These are phyloP conservation scores for Trypanosoma platydactyli DNA, from an alignment of 208 protist species.

Conservation along the genomic window DNA sequence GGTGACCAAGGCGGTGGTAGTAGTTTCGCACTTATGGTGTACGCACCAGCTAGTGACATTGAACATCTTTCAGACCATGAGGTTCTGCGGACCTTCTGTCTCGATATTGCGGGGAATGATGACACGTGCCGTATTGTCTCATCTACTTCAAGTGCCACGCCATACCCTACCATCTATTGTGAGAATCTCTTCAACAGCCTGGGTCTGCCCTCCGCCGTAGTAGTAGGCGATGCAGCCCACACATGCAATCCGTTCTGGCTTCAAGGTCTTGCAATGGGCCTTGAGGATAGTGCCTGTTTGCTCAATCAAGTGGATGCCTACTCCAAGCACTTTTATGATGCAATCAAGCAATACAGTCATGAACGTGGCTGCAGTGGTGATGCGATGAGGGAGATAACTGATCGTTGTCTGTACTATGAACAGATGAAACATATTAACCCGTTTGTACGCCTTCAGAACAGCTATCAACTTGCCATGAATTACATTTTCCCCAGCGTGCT, in stretches of 20 bases:
- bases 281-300: slow-evolving; percentile 79
- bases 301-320: slow-evolving; percentile 87
- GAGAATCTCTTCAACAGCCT: slow-evolving; percentile 88
- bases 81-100: slow-evolving; percentile 36
- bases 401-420: slow-evolving; percentile 85
- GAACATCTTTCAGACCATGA: slow-evolving; percentile 42
- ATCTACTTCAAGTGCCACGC: slow-evolving; percentile 17
- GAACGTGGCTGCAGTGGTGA: slow-evolving; percentile 84
- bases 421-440: slow-evolving; percentile 80
- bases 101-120: slow-evolving; percentile 25
- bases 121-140: slow-evolving; percentile 8
- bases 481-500: slow-evolving; percentile 44
- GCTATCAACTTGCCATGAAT: slow-evolving; percentile 80
- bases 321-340: slow-evolving; percentile 86
- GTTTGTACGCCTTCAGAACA: slow-evolving; percentile 75
- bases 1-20: slow-evolving; percentile 11
- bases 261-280: slow-evolving; percentile 74
- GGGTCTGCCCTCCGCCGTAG: slow-evolving; percentile 78
- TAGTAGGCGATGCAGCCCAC: slow-evolving; percentile 84
- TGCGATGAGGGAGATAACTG: slow-evolving; percentile 79
- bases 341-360: slow-evolving; percentile 83
- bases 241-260: slow-evolving; percentile 86
- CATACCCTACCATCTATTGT: slow-evolving; percentile 79
- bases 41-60: slow-evolving; percentile 65
- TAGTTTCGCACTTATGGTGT: slow-evolving; percentile 84